Conservation (phyloP, 164 flowering plant species). For the Taxillus chinensis region DNA sequence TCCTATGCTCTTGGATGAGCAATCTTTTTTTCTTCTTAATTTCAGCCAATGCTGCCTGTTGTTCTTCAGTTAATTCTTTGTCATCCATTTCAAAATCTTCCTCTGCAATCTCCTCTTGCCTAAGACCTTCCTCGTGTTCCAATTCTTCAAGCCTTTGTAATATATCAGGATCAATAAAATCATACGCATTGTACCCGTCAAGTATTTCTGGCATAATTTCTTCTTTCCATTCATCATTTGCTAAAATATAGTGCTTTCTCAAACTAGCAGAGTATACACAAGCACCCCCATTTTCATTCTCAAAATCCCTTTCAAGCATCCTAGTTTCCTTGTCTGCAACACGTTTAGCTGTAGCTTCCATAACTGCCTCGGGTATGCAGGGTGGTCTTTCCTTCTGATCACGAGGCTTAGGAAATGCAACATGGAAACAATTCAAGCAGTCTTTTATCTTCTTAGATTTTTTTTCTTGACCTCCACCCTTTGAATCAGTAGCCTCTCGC, state of each 20-base stretch:
- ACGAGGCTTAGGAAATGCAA: constrained; percentile 77
- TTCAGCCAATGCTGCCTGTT: constrained; percentile 51
- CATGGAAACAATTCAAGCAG: constrained; percentile 70
- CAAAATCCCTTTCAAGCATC: constrained; percentile 76
- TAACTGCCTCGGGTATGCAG: constrained; percentile 73
- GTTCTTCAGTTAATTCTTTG: constrained; percentile 48
- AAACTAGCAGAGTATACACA: constrained; percentile 79
- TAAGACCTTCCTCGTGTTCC: constrained; percentile 62
- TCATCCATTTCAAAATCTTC: constrained; percentile 70
- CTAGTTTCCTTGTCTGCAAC: constrained; percentile 45
- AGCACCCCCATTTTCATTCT: constrained; percentile 84
- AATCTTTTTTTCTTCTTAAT: constrained; percentile 72
- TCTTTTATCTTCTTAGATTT: constrained; percentile 83
- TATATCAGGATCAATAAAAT: constrained; percentile 74
- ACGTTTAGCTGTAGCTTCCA: constrained; percentile 54
- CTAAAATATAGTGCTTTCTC: constrained; percentile 64
- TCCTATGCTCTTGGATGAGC: constrained; percentile 70
- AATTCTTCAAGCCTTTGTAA: constrained; percentile 65
- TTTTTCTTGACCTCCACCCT: constrained; percentile 82
- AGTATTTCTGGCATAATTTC: constrained; percentile 80
- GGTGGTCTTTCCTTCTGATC: constrained; percentile 75
- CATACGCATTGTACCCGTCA: constrained; percentile 84
- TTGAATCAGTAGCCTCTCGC: constrained; percentile 74
- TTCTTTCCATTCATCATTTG: constrained; percentile 76
- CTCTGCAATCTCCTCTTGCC: constrained; percentile 37